Conservation (phyloP, 176 grass and related monocot genomes). For the Zea luxurians region DNA sequence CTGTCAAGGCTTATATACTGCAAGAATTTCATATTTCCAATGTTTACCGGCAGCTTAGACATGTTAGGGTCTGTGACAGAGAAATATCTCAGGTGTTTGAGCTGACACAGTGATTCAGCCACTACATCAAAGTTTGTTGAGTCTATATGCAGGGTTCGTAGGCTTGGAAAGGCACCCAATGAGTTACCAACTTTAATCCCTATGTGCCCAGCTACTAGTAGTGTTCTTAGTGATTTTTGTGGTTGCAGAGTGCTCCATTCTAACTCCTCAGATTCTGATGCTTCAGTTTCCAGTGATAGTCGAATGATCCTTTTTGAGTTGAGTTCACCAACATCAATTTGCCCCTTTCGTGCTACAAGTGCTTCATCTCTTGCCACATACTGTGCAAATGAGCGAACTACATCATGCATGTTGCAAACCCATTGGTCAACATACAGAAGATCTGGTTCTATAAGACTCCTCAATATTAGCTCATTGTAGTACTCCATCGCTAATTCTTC, state of each 20-base stretch:
- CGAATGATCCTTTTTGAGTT: not conserved
- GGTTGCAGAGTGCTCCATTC: not conserved
- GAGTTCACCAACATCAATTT: not conserved
- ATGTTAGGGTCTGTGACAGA: not conserved
- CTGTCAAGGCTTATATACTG: not conserved
- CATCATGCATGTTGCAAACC: constrained; percentile 38
- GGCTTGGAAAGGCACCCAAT: not conserved
- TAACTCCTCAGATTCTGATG: not conserved
- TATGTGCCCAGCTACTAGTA: constrained; percentile 1
- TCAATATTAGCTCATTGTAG: constrained; percentile 29
- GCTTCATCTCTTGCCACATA: constrained; percentile 28
- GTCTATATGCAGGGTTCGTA: not conserved
- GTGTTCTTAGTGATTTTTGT: constrained; percentile 6
- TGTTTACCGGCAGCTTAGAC: not conserved
- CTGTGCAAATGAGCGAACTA: constrained; percentile 37
- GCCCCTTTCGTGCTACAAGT: not conserved
- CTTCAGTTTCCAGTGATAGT: not conserved
- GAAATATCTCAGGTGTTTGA: constrained; percentile 40
- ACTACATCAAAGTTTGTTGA: not conserved
- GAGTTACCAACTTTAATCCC: not conserved
- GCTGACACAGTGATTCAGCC: not conserved
- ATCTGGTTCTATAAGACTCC: constrained; percentile 38
- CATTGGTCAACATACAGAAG: rapidly evolving
- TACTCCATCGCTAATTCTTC: not conserved
- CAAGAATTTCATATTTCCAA: constrained; percentile 30